Base-by-base conservation (phyloP, 176 grass and related monocot genomes). In the Triticum timopheevii region DNA sequence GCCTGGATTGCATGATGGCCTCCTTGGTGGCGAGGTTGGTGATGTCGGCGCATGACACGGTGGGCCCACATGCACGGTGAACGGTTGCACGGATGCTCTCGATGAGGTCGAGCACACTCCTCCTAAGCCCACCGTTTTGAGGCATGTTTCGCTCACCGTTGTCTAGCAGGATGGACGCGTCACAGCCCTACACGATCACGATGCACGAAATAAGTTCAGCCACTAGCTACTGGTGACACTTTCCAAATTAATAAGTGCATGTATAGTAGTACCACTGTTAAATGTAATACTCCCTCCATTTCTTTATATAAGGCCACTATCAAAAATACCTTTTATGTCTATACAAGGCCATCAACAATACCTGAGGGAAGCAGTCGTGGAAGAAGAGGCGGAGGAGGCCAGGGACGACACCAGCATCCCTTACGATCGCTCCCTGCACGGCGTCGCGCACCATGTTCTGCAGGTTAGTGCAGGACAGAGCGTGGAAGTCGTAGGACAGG, bases 11-110 rank as follows among this genome's bases (percentile, higher is more conserved):
- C 65, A 61, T 70, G 17, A 92, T 39, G n/a, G 91, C 62, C 47
- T 93, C 85, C 4, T 71, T 42, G 12, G 87, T 83, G 11, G 91
- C 87, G 6, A 93, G 81, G 44, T 40, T 42, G 40, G 69, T 73
- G 76, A 93, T 90, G 78, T 90, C 77, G 31, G 91, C 88, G 63
- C 91, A 93, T 1, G 91, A 93, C 31, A 93, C 87, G 31, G 35
- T 63, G 12, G 47, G 54, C 0, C 91, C 87, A 58, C 91, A 93
- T 1, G 63, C 49, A 1, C 4, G 0, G 63, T 90, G 84, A 2
- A 90, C 64, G 31, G 67, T 56, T 54, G 58, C 65, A 42, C 71
- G 87, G 77, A 90, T 75, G 70, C 77, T 72, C 2, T 93, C 61
- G 81, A 90, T 79, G 10, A 85, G 81, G 25, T 72, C 10, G 2